These are phyloP conservation scores for Lentinula guzmanii DNA, from an alignment of 768 basidiomycete species.

Conservation along the genomic window DNA sequence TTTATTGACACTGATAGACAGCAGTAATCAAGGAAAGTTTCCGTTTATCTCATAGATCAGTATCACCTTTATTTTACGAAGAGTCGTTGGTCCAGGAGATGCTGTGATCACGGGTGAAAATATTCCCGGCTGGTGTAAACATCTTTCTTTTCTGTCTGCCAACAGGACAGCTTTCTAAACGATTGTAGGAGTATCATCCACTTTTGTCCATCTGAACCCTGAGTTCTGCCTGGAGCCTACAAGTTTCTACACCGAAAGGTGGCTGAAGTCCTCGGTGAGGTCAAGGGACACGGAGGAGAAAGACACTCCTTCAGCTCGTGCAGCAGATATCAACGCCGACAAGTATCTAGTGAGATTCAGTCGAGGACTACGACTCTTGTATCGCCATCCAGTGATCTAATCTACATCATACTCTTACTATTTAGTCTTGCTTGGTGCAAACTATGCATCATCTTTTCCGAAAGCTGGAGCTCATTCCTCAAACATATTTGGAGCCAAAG, in stretches of 20 bases:
- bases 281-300: neutral
- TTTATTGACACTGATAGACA: constrained; percentile 8
- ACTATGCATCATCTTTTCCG: constrained; percentile 18
- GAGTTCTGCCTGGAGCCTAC: constrained; percentile 10
- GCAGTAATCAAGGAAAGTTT: constrained; percentile 21
- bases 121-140: constrained; percentile 19
- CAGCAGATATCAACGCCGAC: constrained; percentile 11
- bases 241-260: constrained; percentile 17
- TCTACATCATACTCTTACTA: neutral
- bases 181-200: constrained; percentile 15
- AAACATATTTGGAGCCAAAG: neutral
- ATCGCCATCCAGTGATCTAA: constrained; percentile 16
- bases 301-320: neutral
- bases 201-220: constrained; percentile 14
- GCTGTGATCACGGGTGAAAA: constrained; percentile 13
- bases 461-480: constrained; percentile 14
- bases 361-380: constrained; percentile 18
- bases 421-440: constrained; percentile 18
- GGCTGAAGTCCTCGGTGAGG: constrained; percentile 10
- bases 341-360: constrained; percentile 18
- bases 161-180: constrained; percentile 10
- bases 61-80: constrained; percentile 8
- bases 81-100: constrained; percentile 16
- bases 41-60: constrained; percentile 15
- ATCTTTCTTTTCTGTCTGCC: neutral